Evolutionary conservation across 2,329 filamentous ascomycete genomes (phyloP).

Genomic region (Phaeoacremonium minimum): DNA sequence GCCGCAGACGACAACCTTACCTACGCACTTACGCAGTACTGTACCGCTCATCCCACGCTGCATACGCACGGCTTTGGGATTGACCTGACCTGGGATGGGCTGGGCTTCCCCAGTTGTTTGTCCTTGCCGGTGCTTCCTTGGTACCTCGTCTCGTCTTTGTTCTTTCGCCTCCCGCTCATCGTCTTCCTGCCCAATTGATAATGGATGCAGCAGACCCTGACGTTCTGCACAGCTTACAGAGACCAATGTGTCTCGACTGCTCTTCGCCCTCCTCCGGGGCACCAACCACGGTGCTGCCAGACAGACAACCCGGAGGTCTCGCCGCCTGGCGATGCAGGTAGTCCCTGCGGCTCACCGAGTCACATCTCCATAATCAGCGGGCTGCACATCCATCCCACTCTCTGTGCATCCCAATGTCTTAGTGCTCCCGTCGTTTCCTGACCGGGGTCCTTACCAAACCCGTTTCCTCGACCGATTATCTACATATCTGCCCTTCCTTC

Average conservation of each 20-base stretch:
- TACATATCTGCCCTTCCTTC: neutral
- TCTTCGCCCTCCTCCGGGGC: too few species aligned
- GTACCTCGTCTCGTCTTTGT: too few species aligned
- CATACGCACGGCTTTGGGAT: constrained; percentile 1
- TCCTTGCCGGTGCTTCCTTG: too few species aligned
- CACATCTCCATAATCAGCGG: constrained; percentile 2
- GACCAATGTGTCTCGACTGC: too few species aligned
- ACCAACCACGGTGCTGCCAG: too few species aligned
- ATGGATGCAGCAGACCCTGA: too few species aligned
- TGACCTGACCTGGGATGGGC: neutral
- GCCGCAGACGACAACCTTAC: too few species aligned
- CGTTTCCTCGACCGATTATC: constrained; percentile 2
- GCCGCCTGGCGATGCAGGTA: constrained; percentile 5
- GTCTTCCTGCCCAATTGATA: too few species aligned
- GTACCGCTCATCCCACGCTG: constrained; percentile 3
- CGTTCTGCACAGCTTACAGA: too few species aligned
- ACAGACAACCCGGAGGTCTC: constrained; percentile 8
- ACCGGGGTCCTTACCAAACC: neutral
- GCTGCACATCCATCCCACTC: neutral
- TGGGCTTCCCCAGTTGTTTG: neutral
- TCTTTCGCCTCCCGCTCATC: too few species aligned
- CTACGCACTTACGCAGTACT: too few species aligned
- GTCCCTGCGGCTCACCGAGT: constrained; percentile 4
- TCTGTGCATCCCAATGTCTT: neutral
- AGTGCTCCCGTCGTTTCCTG: neutral